Evolutionary conservation across 371 early-diverging fungal genomes (phyloP).

Genomic region (Batkoa obscura): DNA sequence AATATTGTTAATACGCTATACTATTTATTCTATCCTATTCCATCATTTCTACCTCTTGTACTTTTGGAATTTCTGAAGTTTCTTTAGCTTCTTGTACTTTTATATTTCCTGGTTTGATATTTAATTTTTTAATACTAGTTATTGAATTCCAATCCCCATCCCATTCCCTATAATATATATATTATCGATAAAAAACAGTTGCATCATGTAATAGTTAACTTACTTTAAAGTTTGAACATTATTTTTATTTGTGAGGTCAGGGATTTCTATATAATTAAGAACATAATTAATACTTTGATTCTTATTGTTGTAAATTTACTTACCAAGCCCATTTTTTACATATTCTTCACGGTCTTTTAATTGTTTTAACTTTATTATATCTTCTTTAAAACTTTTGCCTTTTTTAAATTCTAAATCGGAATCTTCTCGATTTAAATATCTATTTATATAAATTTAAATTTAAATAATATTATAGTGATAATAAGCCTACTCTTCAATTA

Average conservation of each 20-base stretch:
- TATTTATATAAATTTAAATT: background rate
- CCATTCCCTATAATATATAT: constrained; percentile 1
- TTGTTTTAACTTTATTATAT: background rate
- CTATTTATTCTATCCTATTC: too few species aligned
- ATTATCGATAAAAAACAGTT: background rate
- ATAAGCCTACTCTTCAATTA: constrained; percentile 1
- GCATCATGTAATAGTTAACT: background rate
- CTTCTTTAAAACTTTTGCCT: background rate
- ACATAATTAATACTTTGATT: background rate
- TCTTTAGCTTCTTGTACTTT: too few species aligned
- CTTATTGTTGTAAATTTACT: background rate
- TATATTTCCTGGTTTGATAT: background rate
- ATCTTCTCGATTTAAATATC: background rate
- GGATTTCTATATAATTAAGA: constrained; percentile 1
- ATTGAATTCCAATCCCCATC: constrained; percentile 6
- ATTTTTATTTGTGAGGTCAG: background rate
- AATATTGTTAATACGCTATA: too few species aligned
- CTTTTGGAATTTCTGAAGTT: too few species aligned
- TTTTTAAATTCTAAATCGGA: background rate
- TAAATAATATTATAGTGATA: background rate
- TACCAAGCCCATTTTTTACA: background rate
- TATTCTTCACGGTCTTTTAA: background rate
- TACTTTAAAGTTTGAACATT: constrained; percentile 3
- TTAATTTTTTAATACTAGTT: background rate
- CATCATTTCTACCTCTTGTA: too few species aligned